Conservation (phyloP, 2,329 filamentous ascomycete genomes). For the Emmonsiellopsis sp. region DNA sequence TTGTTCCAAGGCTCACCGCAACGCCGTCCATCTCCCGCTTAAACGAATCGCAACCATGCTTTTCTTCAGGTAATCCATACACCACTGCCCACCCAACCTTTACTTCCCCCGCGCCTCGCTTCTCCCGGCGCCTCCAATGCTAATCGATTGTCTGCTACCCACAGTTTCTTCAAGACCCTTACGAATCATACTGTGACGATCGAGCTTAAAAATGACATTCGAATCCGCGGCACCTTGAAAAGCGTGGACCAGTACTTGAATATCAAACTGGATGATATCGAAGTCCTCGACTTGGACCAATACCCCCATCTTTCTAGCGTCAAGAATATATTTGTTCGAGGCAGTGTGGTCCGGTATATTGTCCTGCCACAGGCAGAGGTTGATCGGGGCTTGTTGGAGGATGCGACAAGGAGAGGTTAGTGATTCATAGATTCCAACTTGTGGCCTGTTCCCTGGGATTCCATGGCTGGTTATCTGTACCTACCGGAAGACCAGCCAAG, state of each 20-base stretch:
- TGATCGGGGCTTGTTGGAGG: conserved; percentile 77
- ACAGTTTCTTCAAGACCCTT: conserved; percentile 95
- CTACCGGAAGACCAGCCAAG: too few relatives aligned
- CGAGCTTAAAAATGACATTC: conserved; percentile 98
- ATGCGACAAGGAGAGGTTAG: conserved; percentile 77
- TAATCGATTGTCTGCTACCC: background rate
- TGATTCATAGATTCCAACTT: conserved; percentile 4
- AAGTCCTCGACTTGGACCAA: conserved; percentile 83
- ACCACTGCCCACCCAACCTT: background rate
- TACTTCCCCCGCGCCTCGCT: background rate
- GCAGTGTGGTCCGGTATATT: conserved; percentile 86
- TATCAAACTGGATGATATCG: conserved; percentile 95
- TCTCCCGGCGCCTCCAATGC: background rate
- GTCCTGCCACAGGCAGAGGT: conserved; percentile 75
- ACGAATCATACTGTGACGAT: conserved; percentile 96
- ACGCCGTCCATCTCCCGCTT: background rate
- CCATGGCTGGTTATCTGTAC: too few relatives aligned
- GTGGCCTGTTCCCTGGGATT: too few relatives aligned
- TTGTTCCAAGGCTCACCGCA: background rate
- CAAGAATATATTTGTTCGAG: conserved; percentile 92
- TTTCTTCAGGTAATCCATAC: conserved; percentile 40
- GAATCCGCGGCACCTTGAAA: conserved; percentile 89
- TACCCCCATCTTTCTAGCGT: conserved; percentile 88
- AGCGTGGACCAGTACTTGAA: conserved; percentile 98
- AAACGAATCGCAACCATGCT: conserved; percentile 32